Conservation (phyloP, 139 green algal species). For the Pleodorina starrii region DNA sequence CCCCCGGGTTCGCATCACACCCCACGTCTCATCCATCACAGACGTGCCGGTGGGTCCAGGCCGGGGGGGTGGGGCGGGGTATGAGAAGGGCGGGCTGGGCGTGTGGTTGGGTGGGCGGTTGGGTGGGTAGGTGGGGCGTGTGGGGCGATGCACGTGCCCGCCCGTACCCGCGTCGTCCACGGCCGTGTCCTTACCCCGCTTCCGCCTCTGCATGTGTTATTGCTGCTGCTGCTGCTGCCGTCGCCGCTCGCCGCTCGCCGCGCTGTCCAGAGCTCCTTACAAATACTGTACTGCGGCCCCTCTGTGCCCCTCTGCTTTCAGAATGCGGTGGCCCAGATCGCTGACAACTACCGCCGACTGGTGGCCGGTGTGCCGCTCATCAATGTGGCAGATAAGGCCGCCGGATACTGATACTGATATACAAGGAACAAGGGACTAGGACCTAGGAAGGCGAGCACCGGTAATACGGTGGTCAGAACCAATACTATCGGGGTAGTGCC, state of each 20-base stretch:
- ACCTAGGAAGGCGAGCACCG: too few relatives aligned
- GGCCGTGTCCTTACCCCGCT: too few relatives aligned
- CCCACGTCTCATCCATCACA: slow-evolving; percentile 76
- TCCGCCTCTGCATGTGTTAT: too few relatives aligned
- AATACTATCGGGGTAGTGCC: too few relatives aligned
- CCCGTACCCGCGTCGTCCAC: too few relatives aligned
- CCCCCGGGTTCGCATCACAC: slow-evolving; percentile 70
- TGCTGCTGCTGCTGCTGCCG: neutral
- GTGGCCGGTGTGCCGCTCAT: neutral
- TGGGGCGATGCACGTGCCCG: neutral
- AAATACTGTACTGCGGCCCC: neutral
- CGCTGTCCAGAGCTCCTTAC: neutral
- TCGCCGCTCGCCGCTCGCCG: neutral
- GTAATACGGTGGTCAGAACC: too few relatives aligned
- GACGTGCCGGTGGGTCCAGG: slow-evolving; percentile 51
- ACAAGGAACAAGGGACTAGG: too few relatives aligned
- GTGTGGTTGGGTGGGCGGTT: neutral
- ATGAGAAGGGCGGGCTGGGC: neutral
- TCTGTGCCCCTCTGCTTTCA: neutral
- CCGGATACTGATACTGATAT: slow-evolving; percentile 34
- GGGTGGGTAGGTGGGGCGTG: neutral
- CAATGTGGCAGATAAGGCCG: neutral
- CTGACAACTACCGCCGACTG: slow-evolving; percentile 27
- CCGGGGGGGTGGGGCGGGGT: neutral
- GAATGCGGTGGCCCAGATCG: slow-evolving; percentile 33